Evolutionary conservation across 1,139 yeast genomes (phyloP).

Genomic region (Martiniozyma asiatica): DNA sequence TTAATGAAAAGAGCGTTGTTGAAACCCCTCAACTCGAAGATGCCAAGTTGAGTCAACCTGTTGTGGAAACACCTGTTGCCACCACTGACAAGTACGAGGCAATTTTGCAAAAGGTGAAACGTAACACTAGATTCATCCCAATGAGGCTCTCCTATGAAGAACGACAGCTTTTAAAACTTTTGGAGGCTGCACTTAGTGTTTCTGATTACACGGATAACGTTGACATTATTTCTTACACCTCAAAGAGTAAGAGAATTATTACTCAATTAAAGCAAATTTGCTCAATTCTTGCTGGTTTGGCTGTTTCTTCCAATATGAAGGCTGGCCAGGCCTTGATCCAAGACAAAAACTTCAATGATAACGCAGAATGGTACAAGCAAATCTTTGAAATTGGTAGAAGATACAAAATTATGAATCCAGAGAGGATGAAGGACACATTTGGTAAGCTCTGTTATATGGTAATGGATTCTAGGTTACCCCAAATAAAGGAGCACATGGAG

Average conservation of each 20-base stretch:
- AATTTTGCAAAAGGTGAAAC: slow-evolving; percentile 25
- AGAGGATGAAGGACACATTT: slow-evolving; percentile 59
- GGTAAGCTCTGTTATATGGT: slow-evolving; percentile 71
- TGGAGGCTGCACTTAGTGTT: slow-evolving; percentile 61
- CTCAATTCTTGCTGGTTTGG: slow-evolving; percentile 60
- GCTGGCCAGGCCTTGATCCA: slow-evolving; percentile 49
- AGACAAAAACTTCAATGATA: slow-evolving; percentile 50
- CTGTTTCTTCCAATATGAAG: slow-evolving; percentile 60
- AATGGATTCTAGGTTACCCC: slow-evolving; percentile 66
- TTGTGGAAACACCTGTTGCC: no score
- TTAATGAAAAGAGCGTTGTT: slow-evolving; percentile 4
- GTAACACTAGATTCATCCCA: slow-evolving; percentile 47
- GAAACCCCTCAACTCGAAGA: slow-evolving; percentile 2
- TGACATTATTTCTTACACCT: slow-evolving; percentile 49
- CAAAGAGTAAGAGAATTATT: slow-evolving; percentile 56
- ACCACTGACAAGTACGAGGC: slow-evolving; percentile 11
- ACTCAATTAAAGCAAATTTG: slow-evolving; percentile 62
- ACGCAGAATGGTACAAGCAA: slow-evolving; percentile 55
- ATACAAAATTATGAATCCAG: slow-evolving; percentile 71
- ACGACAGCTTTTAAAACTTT: slow-evolving; percentile 45
- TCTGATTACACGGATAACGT: slow-evolving; percentile 68
- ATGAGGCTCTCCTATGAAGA: slow-evolving; percentile 53
- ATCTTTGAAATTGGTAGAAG: slow-evolving; percentile 67
- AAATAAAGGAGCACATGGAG: slow-evolving; percentile 53
- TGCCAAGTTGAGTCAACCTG: slow-evolving; percentile 3